A percentile compares a stretch with the other conserved stretches of the same genome.
Evolutionary conservation across 2,329 filamentous ascomycete genomes (phyloP).

Genomic region (Cladophialophora psammophila): DNA sequence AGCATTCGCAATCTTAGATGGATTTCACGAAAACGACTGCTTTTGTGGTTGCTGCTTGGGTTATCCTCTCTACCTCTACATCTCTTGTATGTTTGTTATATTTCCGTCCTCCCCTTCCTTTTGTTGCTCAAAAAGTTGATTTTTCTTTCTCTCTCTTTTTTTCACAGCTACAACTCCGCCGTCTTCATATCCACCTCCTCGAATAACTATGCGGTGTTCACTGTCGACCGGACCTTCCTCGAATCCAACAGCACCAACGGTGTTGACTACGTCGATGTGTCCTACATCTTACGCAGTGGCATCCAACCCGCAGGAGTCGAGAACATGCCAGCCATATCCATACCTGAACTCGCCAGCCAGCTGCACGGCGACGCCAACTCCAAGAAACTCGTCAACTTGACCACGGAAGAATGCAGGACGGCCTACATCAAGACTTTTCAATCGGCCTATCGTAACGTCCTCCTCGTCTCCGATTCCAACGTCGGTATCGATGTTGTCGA

Average conservation of each 20-base stretch:
- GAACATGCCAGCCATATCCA: not conserved
- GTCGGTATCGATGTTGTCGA: not conserved
- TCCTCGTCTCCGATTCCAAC: constrained; percentile 3
- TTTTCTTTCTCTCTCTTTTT: no score
- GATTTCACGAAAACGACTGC: not conserved
- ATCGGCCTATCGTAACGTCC: constrained; percentile 1
- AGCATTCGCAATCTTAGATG: constrained; percentile 3
- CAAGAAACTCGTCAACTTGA: constrained; percentile 2
- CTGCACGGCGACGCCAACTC: not conserved
- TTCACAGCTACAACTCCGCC: constrained; percentile 5
- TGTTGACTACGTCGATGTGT: constrained; percentile 2
- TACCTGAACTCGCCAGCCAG: not conserved
- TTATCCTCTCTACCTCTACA: constrained; percentile 1
- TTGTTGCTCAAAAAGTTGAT: not conserved
- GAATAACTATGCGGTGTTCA: constrained; percentile 11
- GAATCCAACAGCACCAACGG: not conserved
- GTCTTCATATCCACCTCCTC: constrained; percentile 11
- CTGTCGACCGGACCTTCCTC: constrained; percentile 2
- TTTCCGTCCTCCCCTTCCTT: not conserved
- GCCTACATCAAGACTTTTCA: constrained; percentile 11
- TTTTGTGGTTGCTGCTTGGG: not conserved
- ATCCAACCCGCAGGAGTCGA: not conserved
- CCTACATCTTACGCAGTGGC: constrained; percentile 7
- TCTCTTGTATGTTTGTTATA: not conserved
- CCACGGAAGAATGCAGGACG: not conserved